These are phyloP conservation scores for Tolypocladium cylindrosporum DNA, from an alignment of 2,329 filamentous ascomycete genomes.

Conservation along the genomic window DNA sequence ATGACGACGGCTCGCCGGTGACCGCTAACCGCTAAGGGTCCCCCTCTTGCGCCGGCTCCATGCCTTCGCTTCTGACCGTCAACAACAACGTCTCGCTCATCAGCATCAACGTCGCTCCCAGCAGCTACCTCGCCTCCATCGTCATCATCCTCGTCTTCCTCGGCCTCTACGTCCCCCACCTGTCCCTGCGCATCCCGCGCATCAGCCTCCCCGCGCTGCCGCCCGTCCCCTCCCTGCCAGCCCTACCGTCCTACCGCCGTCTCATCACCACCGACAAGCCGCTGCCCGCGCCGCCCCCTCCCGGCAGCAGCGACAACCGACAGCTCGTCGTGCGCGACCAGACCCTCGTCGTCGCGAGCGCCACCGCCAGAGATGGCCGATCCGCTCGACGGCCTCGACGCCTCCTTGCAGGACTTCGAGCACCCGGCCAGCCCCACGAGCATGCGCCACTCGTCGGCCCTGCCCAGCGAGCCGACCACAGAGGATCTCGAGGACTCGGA, in stretches of 20 bases:
- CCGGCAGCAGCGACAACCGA: conserved; percentile 6
- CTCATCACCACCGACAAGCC: conserved; percentile 14
- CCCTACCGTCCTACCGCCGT: conserved; percentile 6
- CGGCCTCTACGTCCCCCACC: conserved; percentile 34
- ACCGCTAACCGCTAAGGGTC: background rate
- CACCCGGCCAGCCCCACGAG: conserved; percentile 29
- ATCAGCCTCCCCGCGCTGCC: conserved; percentile 22
- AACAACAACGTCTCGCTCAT: conserved; percentile 53
- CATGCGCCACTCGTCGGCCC: conserved; percentile 20
- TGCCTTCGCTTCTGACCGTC: conserved; percentile 50
- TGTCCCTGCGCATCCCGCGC: conserved; percentile 22
- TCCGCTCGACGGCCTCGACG: conserved; percentile 35
- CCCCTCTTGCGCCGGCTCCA: conserved; percentile 20
- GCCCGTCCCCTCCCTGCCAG: background rate
- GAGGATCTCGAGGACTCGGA: conserved; percentile 35
- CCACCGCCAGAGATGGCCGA: conserved; percentile 15
- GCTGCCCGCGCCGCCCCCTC: conserved; percentile 13
- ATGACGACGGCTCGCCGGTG: background rate
- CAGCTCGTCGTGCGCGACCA: conserved; percentile 22
- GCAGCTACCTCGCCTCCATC: conserved; percentile 44
- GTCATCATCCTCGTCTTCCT: conserved; percentile 40
- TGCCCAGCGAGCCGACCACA: conserved; percentile 23
- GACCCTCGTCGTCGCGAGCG: conserved; percentile 15
- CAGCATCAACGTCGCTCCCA: conserved; percentile 48
- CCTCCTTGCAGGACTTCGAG: conserved; percentile 45